Percentiles rank a stretch among this genome's conserved stretches.
Evolutionary conservation across 2,329 filamentous ascomycete genomes (phyloP).

Genomic region (Phaeosphaeriaceae sp.): DNA sequence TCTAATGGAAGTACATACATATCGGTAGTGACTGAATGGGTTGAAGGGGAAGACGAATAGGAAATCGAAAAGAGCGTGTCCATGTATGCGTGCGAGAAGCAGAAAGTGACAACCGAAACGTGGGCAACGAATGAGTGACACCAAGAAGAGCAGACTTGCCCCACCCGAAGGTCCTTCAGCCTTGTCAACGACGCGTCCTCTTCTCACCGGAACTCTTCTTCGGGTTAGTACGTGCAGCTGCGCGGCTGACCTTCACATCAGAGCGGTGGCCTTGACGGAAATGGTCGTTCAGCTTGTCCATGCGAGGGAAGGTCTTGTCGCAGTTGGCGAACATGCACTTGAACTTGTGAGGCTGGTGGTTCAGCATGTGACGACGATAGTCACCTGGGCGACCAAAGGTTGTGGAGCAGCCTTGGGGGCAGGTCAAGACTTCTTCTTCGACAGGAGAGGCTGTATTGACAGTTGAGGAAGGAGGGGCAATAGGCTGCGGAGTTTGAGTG

Average conservation of each 20-base stretch:
- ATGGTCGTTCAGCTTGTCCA: slow-evolving; percentile 9
- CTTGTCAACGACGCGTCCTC: slow-evolving; percentile 3
- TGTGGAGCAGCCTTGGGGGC: not conserved
- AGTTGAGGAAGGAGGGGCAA: too few relatives aligned
- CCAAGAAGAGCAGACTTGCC: too few relatives aligned
- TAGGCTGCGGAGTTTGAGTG: too few relatives aligned
- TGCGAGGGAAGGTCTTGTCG: slow-evolving; percentile 8
- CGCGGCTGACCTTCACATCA: not conserved
- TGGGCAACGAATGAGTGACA: too few relatives aligned
- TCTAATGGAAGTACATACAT: not conserved
- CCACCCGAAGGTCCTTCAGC: slow-evolving; percentile 5
- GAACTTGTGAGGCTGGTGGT: not conserved
- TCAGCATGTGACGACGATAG: slow-evolving; percentile 7
- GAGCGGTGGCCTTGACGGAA: slow-evolving; percentile 4
- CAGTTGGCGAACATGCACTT: not conserved
- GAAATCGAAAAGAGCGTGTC: too few relatives aligned
- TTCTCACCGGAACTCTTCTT: not conserved
- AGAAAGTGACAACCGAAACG: too few relatives aligned
- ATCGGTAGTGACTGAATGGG: not conserved
- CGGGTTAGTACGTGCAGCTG: not conserved
- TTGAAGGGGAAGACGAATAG: not conserved
- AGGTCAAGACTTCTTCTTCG: not conserved
- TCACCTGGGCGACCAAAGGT: slow-evolving; percentile 2
- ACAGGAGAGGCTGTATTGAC: too few relatives aligned
- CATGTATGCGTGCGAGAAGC: too few relatives aligned